phyloP scores from a whole-genome alignment of 2,329 filamentous ascomycete species.

The Passalora sequoiae region DNA sequence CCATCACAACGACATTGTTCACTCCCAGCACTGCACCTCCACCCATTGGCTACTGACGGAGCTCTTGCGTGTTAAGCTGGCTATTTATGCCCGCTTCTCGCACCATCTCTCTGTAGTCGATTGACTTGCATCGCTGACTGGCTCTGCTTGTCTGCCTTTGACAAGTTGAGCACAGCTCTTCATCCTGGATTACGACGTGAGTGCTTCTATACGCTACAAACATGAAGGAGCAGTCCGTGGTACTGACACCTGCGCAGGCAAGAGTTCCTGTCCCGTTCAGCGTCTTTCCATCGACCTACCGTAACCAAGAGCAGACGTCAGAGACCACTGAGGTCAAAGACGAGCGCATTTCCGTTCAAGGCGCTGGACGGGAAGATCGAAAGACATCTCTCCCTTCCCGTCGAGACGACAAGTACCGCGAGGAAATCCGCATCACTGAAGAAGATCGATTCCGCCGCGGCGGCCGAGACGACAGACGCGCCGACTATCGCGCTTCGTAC shows the following conservation, averaged over 20 bases:
- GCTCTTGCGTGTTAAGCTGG: background rate
- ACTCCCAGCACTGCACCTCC: background rate
- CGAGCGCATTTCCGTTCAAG: conserved; percentile 73
- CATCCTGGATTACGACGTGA: conserved; percentile 99
- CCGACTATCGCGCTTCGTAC: conserved; percentile 31
- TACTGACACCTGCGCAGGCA: conserved; percentile 21
- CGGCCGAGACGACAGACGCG: conserved; percentile 58
- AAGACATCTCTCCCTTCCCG: conserved; percentile 66
- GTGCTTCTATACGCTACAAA: background rate
- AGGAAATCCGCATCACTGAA: conserved; percentile 81
- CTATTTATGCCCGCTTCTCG: conserved; percentile 1
- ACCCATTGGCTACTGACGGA: conserved; percentile 3
- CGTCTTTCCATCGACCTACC: conserved; percentile 99
- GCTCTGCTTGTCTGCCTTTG: conserved; percentile 24
- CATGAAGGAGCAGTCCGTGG: background rate
- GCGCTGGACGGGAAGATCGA: conserved; percentile 97
- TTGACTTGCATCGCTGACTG: conserved; percentile 6
- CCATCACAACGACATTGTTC: conserved; percentile 4
- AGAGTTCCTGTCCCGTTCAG: conserved; percentile 99
- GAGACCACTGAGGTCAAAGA: conserved; percentile 72
- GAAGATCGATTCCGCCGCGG: conserved; percentile 66
- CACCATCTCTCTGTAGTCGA: conserved; percentile 1
- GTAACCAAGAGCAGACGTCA: conserved; percentile 61
- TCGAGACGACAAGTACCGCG: conserved; percentile 61
- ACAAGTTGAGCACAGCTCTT: conserved; percentile 70